These are phyloP conservation scores for Hippophae rhamnoides DNA, from an alignment of 306 rosid genomes.

Conservation along the genomic window DNA sequence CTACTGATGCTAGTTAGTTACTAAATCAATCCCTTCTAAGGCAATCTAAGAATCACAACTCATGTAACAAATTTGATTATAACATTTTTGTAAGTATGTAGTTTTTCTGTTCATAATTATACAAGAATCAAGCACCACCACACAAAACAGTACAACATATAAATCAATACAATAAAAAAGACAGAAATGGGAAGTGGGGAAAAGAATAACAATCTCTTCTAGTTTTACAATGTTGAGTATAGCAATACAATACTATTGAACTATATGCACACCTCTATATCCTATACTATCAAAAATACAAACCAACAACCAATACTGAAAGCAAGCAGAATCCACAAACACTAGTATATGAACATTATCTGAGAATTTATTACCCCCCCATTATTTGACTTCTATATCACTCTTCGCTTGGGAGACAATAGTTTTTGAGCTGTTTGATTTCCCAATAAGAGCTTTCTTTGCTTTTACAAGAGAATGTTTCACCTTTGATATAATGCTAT, in stretches of 20 bases:
- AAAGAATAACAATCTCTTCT: not conserved
- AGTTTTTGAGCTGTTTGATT: conserved; percentile 64
- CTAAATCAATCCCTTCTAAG: no score
- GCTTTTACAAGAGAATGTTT: conserved; percentile 77
- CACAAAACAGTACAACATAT: not conserved
- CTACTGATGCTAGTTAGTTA: no score
- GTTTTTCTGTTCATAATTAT: no score
- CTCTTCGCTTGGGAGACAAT: conserved; percentile 48
- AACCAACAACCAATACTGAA: not conserved
- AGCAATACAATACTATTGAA: not conserved
- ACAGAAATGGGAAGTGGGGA: not conserved
- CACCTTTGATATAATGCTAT: conserved; percentile 60
- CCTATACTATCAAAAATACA: not conserved
- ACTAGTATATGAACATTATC: no score
- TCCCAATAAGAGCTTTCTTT: conserved; percentile 70
- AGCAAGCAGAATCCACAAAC: not conserved
- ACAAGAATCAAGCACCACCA: no score
- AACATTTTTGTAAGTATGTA: no score
- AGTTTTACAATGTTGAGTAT: not conserved
- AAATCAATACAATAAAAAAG: not conserved
- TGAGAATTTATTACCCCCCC: not conserved
- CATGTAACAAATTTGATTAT: no score
- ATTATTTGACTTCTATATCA: conserved; percentile 58
- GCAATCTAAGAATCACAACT: no score
- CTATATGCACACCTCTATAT: not conserved